Evolutionary conservation across 2,329 filamentous ascomycete genomes (phyloP), one percentile per base, ranked within the genome.

Genomic region (Fusarium sp.): DNA sequence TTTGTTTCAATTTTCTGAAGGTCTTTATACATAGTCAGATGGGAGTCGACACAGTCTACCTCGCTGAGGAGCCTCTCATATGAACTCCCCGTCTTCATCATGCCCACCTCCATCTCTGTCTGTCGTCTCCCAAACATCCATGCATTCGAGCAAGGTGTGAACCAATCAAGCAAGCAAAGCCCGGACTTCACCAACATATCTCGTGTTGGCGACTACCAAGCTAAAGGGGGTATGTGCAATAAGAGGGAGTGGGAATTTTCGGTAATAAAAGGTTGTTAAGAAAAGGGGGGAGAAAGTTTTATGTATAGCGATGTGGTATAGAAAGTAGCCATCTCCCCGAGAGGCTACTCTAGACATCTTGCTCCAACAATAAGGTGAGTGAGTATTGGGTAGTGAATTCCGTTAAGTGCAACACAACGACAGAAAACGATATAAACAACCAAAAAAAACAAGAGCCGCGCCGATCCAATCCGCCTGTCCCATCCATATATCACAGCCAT

Each of bases 381-480:
- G 50, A 52, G 53, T 52, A 52, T 56, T 68, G 60, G 65, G 68
- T 56, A 71, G 65, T 69, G 65, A 53, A 37, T 65, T 64, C 65
- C 56, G 59, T 68, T 46, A 63, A 56, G 20, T 37, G 57, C 59
- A 62, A 60, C 56, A 72, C 58, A 61, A 54, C 46, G 49, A 62
- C 48, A 61, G 55, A 61, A 53, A 55, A 67, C 40, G 47, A 65
- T 62, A 37, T 62, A 37, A 63, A 58, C 59, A 71, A 54, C 62
- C 56, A 67, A 59, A 57, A 22, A 59, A 56, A 66, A 62, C 65
- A 74, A 74, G 55, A 62, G 61, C 72, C 68, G 65, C 72, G 72
- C 72, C 72, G 62, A 73, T 73, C 72, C 72, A 74, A 72, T 63
- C 60, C 62, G 57, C 65, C 67, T 51, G 49, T 70, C 56, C 62